phyloP scores from a whole-genome alignment of 306 rosid genomes.

The Pachyrhizus erosus region DNA sequence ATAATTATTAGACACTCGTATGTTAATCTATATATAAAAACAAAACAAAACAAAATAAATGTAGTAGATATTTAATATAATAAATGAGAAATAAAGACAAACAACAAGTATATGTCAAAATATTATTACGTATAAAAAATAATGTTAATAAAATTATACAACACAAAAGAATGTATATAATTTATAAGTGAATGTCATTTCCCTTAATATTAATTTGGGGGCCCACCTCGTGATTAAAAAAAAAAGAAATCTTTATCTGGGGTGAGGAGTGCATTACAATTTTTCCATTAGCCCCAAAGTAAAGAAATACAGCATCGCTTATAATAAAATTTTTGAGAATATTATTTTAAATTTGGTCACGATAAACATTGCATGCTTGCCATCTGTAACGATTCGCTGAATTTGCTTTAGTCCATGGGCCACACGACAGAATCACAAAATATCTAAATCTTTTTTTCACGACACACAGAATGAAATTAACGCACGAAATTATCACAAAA shows the following conservation, averaged over 20 bases:
- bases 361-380: slow-evolving; percentile 45
- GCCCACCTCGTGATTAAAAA: neutral
- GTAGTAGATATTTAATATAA: no score
- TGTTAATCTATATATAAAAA: no score
- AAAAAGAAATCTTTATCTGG: neutral
- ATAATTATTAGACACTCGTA: no score
- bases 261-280: neutral
- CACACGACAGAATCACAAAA: slow-evolving; percentile 10
- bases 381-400: slow-evolving; percentile 44
- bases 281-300: neutral
- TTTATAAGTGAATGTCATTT: neutral
- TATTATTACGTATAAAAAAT: no score
- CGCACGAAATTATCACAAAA: slow-evolving; percentile 8
- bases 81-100: no score
- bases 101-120: no score
- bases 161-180: neutral
- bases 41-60: no score
- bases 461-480: neutral
- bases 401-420: neutral
- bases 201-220: neutral
- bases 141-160: no score
- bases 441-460: neutral
- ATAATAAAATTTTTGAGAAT: neutral
- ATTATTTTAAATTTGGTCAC: neutral
- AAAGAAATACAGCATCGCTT: neutral